Percentiles rank a stretch among this genome's conserved stretches.
These are phyloP conservation scores for Ogataea ganodermae DNA, from an alignment of 805 yeast genomes.

Conservation along the genomic window DNA sequence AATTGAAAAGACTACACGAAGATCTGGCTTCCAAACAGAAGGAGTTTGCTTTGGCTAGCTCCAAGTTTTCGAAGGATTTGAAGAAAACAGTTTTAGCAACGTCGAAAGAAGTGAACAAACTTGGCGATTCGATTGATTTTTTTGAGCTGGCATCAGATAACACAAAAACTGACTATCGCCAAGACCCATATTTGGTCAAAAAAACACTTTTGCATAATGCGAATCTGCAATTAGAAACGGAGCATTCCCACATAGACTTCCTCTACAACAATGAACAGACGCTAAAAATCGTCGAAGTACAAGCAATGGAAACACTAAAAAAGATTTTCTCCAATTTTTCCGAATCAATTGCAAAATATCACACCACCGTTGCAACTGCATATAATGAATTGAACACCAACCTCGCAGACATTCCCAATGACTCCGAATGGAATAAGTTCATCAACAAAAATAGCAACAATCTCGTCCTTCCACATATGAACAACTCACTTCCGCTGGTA, in stretches of 20 bases:
- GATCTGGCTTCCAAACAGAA: slow-evolving; percentile 47
- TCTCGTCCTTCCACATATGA: slow-evolving; percentile 1
- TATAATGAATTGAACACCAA: slow-evolving; percentile 33
- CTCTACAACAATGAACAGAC: slow-evolving; percentile 43
- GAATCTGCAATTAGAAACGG: slow-evolving; percentile 44
- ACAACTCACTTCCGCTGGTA: not conserved
- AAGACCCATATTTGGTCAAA: slow-evolving; percentile 50
- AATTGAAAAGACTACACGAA: slow-evolving; percentile 40
- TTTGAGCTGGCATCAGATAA: slow-evolving; percentile 19
- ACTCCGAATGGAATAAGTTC: slow-evolving; percentile 49
- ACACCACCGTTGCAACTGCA: slow-evolving; percentile 31
- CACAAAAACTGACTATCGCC: slow-evolving; percentile 36
- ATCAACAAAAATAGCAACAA: slow-evolving; percentile 30
- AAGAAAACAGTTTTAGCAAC: slow-evolving; percentile 38
- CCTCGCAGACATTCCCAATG: slow-evolving; percentile 38
- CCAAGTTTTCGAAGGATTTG: slow-evolving; percentile 42
- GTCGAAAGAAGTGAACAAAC: slow-evolving; percentile 30
- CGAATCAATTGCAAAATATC: slow-evolving; percentile 33
- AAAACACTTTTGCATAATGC: slow-evolving; percentile 40
- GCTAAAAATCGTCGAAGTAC: slow-evolving; percentile 44
- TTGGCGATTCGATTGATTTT: slow-evolving; percentile 24
- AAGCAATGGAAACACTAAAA: slow-evolving; percentile 43
- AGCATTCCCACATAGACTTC: slow-evolving; percentile 47
- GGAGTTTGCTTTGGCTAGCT: slow-evolving; percentile 37
- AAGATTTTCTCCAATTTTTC: slow-evolving; percentile 37